Conservation (phyloP, 2,329 filamentous ascomycete genomes). For the Fusarium odoratissimum region DNA sequence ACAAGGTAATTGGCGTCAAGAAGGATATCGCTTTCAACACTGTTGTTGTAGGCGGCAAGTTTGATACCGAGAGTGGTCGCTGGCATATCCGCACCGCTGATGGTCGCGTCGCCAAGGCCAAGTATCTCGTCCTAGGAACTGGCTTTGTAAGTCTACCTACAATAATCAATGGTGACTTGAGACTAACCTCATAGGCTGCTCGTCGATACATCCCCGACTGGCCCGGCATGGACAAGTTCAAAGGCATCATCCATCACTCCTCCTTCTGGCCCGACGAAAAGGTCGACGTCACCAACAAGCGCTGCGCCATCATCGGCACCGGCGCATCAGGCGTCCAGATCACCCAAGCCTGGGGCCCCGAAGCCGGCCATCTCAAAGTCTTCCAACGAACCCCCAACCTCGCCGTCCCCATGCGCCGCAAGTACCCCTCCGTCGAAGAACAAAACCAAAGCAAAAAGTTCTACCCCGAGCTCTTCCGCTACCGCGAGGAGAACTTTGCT, state of each 20-base stretch:
- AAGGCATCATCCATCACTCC: conserved; percentile 69
- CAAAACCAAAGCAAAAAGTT: conserved; percentile 57
- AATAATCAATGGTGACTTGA: accelerated
- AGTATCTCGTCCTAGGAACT: conserved; percentile 64
- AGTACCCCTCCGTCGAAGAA: conserved; percentile 50
- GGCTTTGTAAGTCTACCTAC: conserved; percentile 57
- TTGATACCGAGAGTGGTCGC: conserved; percentile 58
- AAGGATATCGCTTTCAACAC: conserved; percentile 69
- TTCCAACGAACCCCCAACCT: conserved; percentile 77
- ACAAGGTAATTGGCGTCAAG: conserved; percentile 64
- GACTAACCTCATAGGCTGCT: conserved; percentile 46
- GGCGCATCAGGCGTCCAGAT: conserved; percentile 74
- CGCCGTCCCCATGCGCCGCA: conserved; percentile 69
- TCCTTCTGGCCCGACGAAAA: conserved; percentile 70
- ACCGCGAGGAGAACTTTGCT: conserved; percentile 64
- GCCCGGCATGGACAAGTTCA: conserved; percentile 69
- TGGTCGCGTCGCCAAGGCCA: conserved; percentile 61
- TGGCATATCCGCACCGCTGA: conserved; percentile 64
- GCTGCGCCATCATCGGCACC: conserved; percentile 71
- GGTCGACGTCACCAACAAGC: conserved; percentile 68
- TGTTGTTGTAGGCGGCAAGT: conserved; percentile 63
- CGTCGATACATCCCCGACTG: conserved; percentile 71
- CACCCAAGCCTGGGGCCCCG: conserved; percentile 68
- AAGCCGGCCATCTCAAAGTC: conserved; percentile 64
- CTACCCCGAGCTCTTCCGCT: conserved; percentile 64